Percentiles rank a stretch among this genome's conserved stretches.
Conservation (phyloP, 345 rosid genomes). For the Rhodamnia argentea region DNA sequence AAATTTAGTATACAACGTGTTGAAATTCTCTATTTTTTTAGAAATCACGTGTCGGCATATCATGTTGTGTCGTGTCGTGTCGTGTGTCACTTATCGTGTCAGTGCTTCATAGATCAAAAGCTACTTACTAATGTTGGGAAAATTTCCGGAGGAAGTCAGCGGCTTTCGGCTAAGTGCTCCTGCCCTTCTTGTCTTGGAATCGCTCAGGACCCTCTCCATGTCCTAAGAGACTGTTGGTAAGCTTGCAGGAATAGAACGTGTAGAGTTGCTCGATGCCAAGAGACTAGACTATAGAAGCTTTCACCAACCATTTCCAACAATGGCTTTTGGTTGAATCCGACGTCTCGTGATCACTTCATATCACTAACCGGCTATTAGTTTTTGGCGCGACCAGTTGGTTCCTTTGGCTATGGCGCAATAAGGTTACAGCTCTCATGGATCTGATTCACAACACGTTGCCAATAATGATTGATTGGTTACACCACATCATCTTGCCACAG, state of each 20-base stretch:
- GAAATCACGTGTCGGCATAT: no score
- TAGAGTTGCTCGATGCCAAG: not conserved
- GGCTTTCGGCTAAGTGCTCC: not conserved
- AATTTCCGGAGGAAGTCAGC: not conserved
- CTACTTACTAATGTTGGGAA: not conserved
- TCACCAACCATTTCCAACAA: not conserved
- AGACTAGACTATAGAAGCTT: not conserved
- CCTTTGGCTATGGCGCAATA: not conserved
- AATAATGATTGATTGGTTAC: not conserved
- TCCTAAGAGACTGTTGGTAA: not conserved
- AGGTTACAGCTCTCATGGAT: not conserved
- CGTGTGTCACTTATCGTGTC: no score
- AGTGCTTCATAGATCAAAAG: no score
- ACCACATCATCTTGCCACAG: not conserved
- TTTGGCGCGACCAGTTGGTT: not conserved
- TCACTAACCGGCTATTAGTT: not conserved
- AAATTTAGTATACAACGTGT: no score
- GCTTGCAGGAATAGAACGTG: not conserved
- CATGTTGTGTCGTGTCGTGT: no score
- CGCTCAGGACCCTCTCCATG: not conserved
- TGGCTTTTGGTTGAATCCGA: not conserved
- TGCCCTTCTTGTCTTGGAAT: not conserved
- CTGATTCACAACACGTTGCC: not conserved
- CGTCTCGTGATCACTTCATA: not conserved
- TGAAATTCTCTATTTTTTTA: no score